Evolutionary conservation across 192 early-diverging fungal genomes (phyloP).

Genomic region (Chytriomyces hyalinus): DNA sequence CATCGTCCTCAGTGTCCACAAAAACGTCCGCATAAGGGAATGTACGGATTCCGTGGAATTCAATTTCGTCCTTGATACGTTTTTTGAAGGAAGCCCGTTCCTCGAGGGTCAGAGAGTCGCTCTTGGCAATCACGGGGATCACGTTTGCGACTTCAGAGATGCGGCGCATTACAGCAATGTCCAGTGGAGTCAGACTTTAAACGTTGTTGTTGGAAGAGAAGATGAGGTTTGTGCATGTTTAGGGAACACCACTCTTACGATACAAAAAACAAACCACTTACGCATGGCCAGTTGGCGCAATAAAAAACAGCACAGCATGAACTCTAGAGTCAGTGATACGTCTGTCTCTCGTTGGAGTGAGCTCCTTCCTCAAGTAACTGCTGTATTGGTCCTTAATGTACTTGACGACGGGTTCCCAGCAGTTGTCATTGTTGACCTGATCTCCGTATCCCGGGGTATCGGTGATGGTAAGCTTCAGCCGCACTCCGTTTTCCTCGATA

Average conservation of each 20-base stretch:
- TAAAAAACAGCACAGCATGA: conserved; percentile 95
- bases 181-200: conserved; percentile 79
- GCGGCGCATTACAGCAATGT: conserved; percentile 95
- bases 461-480: conserved; percentile 91
- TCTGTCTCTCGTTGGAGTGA: conserved; percentile 72
- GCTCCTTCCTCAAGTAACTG: conserved; percentile 91
- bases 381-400: conserved; percentile 99
- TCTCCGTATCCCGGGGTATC: conserved; percentile 99
- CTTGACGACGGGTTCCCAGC: conserved; percentile 97
- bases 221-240: not conserved
- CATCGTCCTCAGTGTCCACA: conserved; percentile 36
- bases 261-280: conserved; percentile 36
- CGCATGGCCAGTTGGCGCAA: conserved; percentile 94
- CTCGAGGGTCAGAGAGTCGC: conserved; percentile 90
- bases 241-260: not conserved
- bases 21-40: conserved; percentile 78
- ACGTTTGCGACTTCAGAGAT: conserved; percentile 95
- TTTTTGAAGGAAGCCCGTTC: conserved; percentile 93
- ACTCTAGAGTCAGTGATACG: conserved; percentile 94
- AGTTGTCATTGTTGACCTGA: conserved; percentile 98
- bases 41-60: conserved; percentile 87
- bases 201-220: not conserved
- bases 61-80: conserved; percentile 72
- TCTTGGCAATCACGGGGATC: conserved; percentile 92
- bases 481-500: conserved; percentile 95